These are phyloP conservation scores for Nelumbo lutea DNA, from an alignment of 164 flowering plant species.

Conservation along the genomic window DNA sequence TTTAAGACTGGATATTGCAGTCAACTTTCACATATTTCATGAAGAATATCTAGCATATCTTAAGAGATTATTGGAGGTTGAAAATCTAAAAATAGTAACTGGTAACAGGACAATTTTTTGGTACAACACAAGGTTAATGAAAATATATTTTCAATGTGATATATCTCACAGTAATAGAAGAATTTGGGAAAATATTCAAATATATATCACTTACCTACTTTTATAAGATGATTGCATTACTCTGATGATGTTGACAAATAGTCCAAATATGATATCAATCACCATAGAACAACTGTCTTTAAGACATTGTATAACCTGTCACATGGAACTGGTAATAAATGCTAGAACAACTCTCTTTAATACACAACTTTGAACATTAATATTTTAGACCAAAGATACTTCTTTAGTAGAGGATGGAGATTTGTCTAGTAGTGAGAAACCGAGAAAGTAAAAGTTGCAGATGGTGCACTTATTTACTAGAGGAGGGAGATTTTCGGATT, in stretches of 20 bases:
- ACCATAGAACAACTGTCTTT: slow-evolving; percentile 36
- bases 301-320: slow-evolving; percentile 41
- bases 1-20: background rate
- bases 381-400: background rate
- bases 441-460: too few species aligned
- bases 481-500: too few species aligned
- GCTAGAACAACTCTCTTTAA: background rate
- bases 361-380: background rate
- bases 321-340: slow-evolving; percentile 8
- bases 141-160: background rate
- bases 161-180: background rate
- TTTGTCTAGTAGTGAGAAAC: too few species aligned
- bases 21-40: background rate
- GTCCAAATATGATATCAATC: slow-evolving; percentile 50
- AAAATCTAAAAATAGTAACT: too few species aligned
- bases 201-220: slow-evolving; percentile 34
- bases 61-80: too few species aligned
- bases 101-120: background rate
- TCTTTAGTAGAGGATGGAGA: too few species aligned
- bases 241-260: slow-evolving; percentile 44
- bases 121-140: background rate
- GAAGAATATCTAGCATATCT: background rate
- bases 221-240: slow-evolving; percentile 25
- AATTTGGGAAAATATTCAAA: background rate
- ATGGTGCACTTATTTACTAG: too few species aligned